These are phyloP conservation scores for Arabidopsis suecica DNA, from an alignment of 345 rosid species.

Conservation along the genomic window DNA sequence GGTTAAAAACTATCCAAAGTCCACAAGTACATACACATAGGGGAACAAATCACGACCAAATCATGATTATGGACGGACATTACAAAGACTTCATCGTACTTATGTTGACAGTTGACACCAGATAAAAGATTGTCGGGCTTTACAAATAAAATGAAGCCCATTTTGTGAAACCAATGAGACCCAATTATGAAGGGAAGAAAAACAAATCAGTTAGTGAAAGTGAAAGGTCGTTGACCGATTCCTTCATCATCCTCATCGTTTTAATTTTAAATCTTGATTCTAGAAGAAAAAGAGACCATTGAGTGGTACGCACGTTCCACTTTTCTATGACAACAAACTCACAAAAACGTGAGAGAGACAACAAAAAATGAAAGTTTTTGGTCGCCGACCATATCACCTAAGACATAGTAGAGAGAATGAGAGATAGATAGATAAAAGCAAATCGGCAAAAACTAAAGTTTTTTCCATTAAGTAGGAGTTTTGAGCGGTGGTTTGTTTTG, in stretches of 20 bases:
- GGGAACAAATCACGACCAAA: not conserved
- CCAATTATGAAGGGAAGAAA: constrained; percentile 17
- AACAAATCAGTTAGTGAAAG: not conserved
- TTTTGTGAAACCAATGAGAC: not conserved
- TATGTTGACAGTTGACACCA: not conserved
- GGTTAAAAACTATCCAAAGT: not conserved
- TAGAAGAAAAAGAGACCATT: constrained; percentile 9
- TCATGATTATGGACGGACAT: not conserved
- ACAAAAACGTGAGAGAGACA: constrained; percentile 46
- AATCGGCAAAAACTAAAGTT: not conserved
- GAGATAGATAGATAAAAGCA: constrained; percentile 14
- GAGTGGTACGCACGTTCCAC: constrained; percentile 45
- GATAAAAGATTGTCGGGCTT: constrained; percentile 18
- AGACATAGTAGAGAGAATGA: constrained; percentile 4
- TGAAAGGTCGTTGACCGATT: constrained; percentile 26
- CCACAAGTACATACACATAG: not conserved
- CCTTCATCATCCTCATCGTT: not conserved
- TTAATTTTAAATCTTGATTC: constrained; percentile 26
- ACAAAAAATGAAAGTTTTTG: constrained; percentile 23
- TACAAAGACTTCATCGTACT: not conserved
- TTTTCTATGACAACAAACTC: constrained; percentile 20
- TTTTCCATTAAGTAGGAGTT: not conserved
- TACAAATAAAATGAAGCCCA: constrained; percentile 30
- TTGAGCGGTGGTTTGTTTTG: constrained; percentile 32
- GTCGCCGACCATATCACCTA: constrained; percentile 35